phyloP scores from a whole-genome alignment of 805 yeast genomes.

The Zygosaccharomyces gambellarensis region DNA sequence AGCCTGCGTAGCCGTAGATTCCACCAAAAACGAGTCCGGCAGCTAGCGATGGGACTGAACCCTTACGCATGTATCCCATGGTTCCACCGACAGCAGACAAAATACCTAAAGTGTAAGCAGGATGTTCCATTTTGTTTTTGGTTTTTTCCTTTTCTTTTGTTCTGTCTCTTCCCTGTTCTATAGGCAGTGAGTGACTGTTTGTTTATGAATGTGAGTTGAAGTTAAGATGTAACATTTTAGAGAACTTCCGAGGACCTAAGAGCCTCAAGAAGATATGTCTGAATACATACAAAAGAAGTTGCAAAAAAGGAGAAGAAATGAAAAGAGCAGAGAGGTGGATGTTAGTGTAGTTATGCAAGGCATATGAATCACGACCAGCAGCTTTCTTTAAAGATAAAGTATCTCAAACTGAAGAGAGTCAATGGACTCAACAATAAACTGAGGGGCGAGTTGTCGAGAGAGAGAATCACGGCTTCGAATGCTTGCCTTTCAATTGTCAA shows the following conservation, averaged over 20 bases:
- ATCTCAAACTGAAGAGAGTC: slow-evolving; percentile 56
- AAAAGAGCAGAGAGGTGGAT: neutral
- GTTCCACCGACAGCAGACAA: slow-evolving; percentile 66
- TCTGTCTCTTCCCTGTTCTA: neutral
- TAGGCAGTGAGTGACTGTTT: neutral
- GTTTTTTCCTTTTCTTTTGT: neutral
- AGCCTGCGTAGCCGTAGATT: slow-evolving; percentile 66
- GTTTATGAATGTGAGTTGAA: neutral
- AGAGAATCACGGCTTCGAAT: slow-evolving; percentile 60
- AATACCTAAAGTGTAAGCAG: slow-evolving; percentile 66
- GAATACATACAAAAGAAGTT: neutral
- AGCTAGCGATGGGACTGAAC: slow-evolving; percentile 71
- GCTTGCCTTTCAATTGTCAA: slow-evolving; percentile 48
- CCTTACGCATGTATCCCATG: slow-evolving; percentile 62
- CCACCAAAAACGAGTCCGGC: slow-evolving; percentile 67
- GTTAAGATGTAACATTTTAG: neutral
- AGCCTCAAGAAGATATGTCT: neutral
- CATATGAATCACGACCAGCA: slow-evolving; percentile 15
- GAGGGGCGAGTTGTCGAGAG: slow-evolving; percentile 46
- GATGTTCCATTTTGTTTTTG: slow-evolving; percentile 54
- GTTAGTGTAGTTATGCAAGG: neutral
- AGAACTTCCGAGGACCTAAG: neutral
- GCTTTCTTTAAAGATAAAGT: slow-evolving; percentile 43
- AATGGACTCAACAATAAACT: slow-evolving; percentile 52
- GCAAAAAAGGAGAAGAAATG: neutral